These are phyloP conservation scores for Phytopythium sindhum DNA, from an alignment of 352 stramenopile species.

Conservation along the genomic window DNA sequence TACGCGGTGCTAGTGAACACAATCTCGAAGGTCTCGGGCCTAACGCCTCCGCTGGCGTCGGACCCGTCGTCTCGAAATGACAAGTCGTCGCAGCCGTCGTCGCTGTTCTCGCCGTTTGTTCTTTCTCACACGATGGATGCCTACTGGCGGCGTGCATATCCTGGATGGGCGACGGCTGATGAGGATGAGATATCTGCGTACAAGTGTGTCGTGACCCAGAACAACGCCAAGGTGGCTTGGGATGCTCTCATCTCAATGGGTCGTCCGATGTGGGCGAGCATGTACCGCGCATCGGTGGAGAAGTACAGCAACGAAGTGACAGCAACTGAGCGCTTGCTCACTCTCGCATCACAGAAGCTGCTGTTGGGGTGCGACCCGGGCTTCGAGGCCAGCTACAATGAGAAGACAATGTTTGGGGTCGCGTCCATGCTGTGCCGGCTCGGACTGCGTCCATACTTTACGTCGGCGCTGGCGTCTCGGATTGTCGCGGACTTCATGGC, in stretches of 20 bases:
- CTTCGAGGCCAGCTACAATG: conserved; percentile 4
- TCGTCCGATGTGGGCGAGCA: not conserved
- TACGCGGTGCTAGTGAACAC: not conserved
- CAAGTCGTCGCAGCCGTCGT: too few relatives aligned
- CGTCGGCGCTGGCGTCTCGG: conserved; percentile 12
- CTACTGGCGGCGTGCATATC: too few relatives aligned
- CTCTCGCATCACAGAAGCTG: not conserved
- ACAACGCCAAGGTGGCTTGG: too few relatives aligned
- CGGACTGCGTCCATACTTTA: conserved; percentile 16
- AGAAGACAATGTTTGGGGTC: conserved; percentile 14
- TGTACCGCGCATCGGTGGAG: too few relatives aligned
- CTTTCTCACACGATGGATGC: not conserved
- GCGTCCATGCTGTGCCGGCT: conserved; percentile 24
- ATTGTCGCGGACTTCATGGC: conserved; percentile 26
- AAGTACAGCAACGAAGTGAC: not conserved
- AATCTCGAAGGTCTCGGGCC: not conserved
- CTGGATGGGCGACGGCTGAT: too few relatives aligned
- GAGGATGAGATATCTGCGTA: too few relatives aligned
- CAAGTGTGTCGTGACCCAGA: too few relatives aligned
- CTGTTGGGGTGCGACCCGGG: not conserved
- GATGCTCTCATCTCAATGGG: not conserved
- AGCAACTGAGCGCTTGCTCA: not conserved
- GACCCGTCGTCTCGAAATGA: too few relatives aligned
- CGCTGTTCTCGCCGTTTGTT: not conserved
- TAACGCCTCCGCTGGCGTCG: too few relatives aligned